A percentile compares a stretch with the other conserved stretches of the same genome.
Conservation (phyloP, 2,329 filamentous ascomycete species). For the Microcera coccophila region DNA sequence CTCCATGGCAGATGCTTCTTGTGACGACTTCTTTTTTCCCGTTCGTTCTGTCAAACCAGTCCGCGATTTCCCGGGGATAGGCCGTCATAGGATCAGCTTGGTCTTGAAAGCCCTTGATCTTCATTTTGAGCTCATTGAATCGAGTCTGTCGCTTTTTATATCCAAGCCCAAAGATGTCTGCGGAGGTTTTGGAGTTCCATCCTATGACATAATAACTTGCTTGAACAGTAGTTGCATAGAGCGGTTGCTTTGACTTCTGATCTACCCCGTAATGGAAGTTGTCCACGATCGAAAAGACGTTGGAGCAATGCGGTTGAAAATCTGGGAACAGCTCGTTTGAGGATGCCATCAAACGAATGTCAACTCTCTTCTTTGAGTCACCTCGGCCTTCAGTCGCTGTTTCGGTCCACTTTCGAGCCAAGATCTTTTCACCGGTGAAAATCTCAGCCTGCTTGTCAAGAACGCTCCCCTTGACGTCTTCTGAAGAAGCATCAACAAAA, state of each 20-base stretch:
- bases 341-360: conserved; percentile 13
- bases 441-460: conserved; percentile 39
- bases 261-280: conserved; percentile 31
- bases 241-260: background rate
- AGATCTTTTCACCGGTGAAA: conserved; percentile 37
- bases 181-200: too few relatives aligned
- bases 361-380: too few relatives aligned
- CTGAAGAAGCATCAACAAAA: conserved; percentile 27
- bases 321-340: conserved; percentile 40
- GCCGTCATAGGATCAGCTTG: too few relatives aligned
- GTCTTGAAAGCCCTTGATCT: too few relatives aligned
- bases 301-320: conserved; percentile 38
- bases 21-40: too few relatives aligned
- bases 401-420: conserved; percentile 7
- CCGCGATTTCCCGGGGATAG: too few relatives aligned
- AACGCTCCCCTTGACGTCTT: conserved; percentile 18
- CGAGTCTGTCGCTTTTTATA: too few relatives aligned
- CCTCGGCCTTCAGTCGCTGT: background rate
- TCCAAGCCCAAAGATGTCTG: too few relatives aligned
- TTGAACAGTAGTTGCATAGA: conserved; percentile 25
- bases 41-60: too few relatives aligned
- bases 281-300: conserved; percentile 41
- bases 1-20: conserved; percentile 32
- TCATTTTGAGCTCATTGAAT: too few relatives aligned
- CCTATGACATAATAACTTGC: conserved; percentile 40